Percentiles rank a stretch among this genome's conserved stretches.
Conservation (phyloP, 176 grass and related monocot genomes). For the Phyllostachys edulis region DNA sequence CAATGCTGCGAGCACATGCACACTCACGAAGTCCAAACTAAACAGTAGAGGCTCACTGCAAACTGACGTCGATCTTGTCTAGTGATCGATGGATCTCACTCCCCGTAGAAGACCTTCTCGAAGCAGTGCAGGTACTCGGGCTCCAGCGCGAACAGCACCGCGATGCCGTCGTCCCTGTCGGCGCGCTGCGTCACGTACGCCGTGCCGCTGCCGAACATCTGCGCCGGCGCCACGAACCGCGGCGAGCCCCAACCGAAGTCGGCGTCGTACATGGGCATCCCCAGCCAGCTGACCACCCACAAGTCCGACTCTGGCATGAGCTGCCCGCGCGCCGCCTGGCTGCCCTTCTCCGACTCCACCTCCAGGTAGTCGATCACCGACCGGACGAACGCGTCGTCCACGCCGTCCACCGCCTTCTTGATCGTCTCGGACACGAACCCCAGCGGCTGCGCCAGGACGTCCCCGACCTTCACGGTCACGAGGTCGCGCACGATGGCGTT, state of each 20-base stretch:
- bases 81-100: background rate
- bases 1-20: no score
- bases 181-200: slow-evolving; percentile 53
- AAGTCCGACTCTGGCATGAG: slow-evolving; percentile 57
- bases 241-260: slow-evolving; percentile 69
- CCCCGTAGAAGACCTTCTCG: slow-evolving; percentile 49
- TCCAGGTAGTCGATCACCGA: slow-evolving; percentile 60
- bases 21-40: background rate
- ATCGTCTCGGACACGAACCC: slow-evolving; percentile 45
- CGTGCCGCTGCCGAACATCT: slow-evolving; percentile 65
- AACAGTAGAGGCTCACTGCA: background rate
- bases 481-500: slow-evolving; percentile 65
- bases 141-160: slow-evolving; percentile 42
- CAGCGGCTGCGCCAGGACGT: slow-evolving; percentile 46
- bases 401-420: slow-evolving; percentile 37
- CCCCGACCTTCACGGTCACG: slow-evolving; percentile 28
- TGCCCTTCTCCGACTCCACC: slow-evolving; percentile 51
- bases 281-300: slow-evolving; percentile 64
- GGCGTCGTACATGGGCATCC: slow-evolving; percentile 65
- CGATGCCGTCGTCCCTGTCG: slow-evolving; percentile 23
- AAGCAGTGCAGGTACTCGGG: slow-evolving; percentile 44
- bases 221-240: slow-evolving; percentile 37
- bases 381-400: slow-evolving; percentile 57
- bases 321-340: slow-evolving; percentile 56
- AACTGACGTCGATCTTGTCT: background rate